Percentiles rank a stretch among this genome's conserved stretches.
phyloP scores from a whole-genome alignment of 768 basidiomycete species.

The Lactarius psammicola region DNA sequence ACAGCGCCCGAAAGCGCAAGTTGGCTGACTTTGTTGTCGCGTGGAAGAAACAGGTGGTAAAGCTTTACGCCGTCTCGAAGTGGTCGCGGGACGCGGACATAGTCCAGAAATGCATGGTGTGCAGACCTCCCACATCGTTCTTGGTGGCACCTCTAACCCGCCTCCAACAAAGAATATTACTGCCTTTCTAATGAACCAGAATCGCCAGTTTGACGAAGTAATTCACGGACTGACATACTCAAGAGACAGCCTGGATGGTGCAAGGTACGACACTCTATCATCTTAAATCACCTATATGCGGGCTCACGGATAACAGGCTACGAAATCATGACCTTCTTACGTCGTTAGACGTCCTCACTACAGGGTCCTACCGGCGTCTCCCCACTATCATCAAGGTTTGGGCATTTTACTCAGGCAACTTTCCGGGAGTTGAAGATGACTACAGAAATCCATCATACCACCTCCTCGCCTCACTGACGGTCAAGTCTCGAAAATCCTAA shows the following conservation, averaged over 20 bases:
- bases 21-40: constrained; percentile 90
- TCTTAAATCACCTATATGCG: neutral
- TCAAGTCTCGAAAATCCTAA: constrained; percentile 62
- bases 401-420: constrained; percentile 4
- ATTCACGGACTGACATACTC: constrained; percentile 61
- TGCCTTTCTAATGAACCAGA: constrained; percentile 82
- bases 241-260: constrained; percentile 68
- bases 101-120: constrained; percentile 84
- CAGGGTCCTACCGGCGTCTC: constrained; percentile 81
- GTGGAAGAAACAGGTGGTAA: constrained; percentile 86
- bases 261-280: constrained; percentile 52
- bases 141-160: neutral
- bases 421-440: neutral
- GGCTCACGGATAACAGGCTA: constrained; percentile 46
- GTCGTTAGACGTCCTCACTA: constrained; percentile 84
- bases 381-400: constrained; percentile 77
- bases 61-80: constrained; percentile 80
- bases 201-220: constrained; percentile 75
- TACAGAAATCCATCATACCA: constrained; percentile 70
- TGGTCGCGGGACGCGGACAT: constrained; percentile 85
- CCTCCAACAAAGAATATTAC: constrained; percentile 65
- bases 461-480: constrained; percentile 61
- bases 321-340: constrained; percentile 94
- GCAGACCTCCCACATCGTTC: constrained; percentile 10
- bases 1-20: constrained; percentile 72